Conservation (phyloP, 2,329 filamentous ascomycete species). For the Alternaria ethzedia region DNA sequence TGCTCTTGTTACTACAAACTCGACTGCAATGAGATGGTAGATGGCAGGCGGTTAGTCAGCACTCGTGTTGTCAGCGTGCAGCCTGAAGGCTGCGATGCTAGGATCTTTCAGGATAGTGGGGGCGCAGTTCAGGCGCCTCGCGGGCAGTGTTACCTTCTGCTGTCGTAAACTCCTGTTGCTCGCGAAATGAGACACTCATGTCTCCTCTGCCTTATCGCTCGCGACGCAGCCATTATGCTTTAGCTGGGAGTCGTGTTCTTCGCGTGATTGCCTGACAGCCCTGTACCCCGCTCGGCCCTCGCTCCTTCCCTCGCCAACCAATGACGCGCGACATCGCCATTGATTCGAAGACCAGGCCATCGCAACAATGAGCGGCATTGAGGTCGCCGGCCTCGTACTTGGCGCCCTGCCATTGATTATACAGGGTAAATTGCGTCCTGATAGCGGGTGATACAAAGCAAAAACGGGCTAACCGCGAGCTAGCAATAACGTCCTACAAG, state of each 20-base stretch:
- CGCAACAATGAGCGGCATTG: conserved; percentile 38
- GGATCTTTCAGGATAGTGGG: conserved; percentile 10
- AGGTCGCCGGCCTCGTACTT: conserved; percentile 44
- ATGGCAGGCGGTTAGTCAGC: conserved; percentile 1
- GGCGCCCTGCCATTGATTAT: conserved; percentile 50
- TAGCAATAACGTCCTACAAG: conserved; percentile 47
- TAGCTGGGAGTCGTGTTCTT: background rate
- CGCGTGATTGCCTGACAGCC: conserved; percentile 2
- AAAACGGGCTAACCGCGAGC: background rate
- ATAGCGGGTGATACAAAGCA: background rate
- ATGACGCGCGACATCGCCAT: conserved; percentile 9
- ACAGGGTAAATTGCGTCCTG: conserved; percentile 24
- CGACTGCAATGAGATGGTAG: background rate
- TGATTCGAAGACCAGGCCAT: background rate
- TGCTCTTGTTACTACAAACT: conserved; percentile 5
- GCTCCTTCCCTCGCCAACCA: conserved; percentile 1
- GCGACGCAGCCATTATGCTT: background rate
- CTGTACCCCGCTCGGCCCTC: conserved; percentile 14
- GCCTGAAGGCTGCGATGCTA: conserved; percentile 5
- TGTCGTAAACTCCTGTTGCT: background rate
- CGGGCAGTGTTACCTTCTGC: conserved; percentile 2
- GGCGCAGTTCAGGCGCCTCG: conserved; percentile 14
- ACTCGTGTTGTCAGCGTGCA: background rate
- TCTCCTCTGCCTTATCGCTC: background rate
- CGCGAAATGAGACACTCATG: background rate